Evolutionary conservation across 768 basidiomycete species (phyloP).

Genomic region (Psilocybe cyanescens): DNA sequence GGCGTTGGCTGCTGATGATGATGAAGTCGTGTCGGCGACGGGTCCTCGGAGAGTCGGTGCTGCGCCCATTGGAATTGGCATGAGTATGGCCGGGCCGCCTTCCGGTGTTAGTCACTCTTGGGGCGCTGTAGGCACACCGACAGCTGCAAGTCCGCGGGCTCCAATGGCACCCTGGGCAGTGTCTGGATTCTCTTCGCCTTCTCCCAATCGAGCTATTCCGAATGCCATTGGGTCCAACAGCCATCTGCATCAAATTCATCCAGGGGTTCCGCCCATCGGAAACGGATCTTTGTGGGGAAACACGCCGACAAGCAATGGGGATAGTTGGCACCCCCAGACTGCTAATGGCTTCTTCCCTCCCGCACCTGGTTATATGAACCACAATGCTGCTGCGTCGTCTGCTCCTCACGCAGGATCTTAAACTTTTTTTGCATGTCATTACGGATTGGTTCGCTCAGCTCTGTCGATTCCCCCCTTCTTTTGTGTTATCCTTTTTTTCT

Average conservation of each 20-base stretch:
- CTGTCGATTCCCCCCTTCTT: background rate
- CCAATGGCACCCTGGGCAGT: slow-evolving; percentile 51
- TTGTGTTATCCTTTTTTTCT: background rate
- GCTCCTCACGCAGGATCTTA: slow-evolving; percentile 38
- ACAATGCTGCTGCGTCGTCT: slow-evolving; percentile 55
- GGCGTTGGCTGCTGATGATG: slow-evolving; percentile 78
- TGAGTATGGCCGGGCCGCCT: slow-evolving; percentile 14
- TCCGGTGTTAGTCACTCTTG: background rate
- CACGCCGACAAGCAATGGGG: slow-evolving; percentile 28
- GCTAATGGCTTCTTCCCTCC: slow-evolving; percentile 48
- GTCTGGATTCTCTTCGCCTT: slow-evolving; percentile 35
- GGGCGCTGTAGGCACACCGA: slow-evolving; percentile 24
- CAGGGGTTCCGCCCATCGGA: slow-evolving; percentile 28
- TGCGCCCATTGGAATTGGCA: slow-evolving; percentile 14
- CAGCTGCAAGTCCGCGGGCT: slow-evolving; percentile 49
- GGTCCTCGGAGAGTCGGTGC: slow-evolving; percentile 45
- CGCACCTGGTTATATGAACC: slow-evolving; percentile 43
- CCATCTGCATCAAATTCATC: slow-evolving; percentile 19
- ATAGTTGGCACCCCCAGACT: slow-evolving; percentile 53
- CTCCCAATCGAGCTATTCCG: slow-evolving; percentile 22
- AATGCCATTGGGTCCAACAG: slow-evolving; percentile 19
- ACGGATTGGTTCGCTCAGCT: slow-evolving; percentile 2
- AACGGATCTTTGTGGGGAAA: slow-evolving; percentile 43
- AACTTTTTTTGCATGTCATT: slow-evolving; percentile 7
- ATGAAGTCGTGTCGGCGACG: slow-evolving; percentile 66